These are phyloP conservation scores for Astrothelium macrocarpum DNA, from an alignment of 495 filamentous ascomycete species.

Conservation along the genomic window DNA sequence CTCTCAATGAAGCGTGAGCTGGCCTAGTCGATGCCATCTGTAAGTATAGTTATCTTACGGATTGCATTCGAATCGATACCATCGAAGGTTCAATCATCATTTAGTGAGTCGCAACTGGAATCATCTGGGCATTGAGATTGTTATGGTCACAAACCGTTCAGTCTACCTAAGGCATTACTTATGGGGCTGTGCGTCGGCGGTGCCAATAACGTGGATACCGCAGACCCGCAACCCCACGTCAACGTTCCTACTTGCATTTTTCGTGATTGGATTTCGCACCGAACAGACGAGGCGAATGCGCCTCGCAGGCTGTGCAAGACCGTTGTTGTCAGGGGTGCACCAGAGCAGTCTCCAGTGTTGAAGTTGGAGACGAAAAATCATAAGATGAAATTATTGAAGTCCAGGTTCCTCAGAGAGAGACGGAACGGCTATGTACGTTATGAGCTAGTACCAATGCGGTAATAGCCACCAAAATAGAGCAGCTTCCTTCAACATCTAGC, in stretches of 20 bases:
- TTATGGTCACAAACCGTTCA: background rate
- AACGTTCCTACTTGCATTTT: background rate
- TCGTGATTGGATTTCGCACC: background rate
- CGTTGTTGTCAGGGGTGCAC: background rate
- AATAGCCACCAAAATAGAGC: too few species aligned
- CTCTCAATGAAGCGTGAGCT: background rate
- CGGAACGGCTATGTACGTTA: too few species aligned
- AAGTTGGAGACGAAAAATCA: too few species aligned
- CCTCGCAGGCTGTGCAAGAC: background rate
- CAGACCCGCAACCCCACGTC: background rate
- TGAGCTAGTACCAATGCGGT: too few species aligned
- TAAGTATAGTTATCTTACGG: background rate
- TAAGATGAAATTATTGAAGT: too few species aligned
- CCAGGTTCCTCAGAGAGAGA: too few species aligned
- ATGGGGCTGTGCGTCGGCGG: background rate
- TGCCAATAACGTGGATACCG: background rate
- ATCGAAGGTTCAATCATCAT: background rate
- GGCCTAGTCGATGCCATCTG: conserved; percentile 2
- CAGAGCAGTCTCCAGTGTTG: background rate
- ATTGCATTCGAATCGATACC: background rate
- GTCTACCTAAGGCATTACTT: background rate
- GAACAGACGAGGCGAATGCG: background rate
- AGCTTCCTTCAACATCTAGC: too few species aligned
- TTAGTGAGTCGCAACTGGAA: background rate
- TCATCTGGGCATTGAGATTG: background rate